Base-by-base conservation (phyloP, 1,139 yeast genomes). In the Kazachstania sp. region DNA sequence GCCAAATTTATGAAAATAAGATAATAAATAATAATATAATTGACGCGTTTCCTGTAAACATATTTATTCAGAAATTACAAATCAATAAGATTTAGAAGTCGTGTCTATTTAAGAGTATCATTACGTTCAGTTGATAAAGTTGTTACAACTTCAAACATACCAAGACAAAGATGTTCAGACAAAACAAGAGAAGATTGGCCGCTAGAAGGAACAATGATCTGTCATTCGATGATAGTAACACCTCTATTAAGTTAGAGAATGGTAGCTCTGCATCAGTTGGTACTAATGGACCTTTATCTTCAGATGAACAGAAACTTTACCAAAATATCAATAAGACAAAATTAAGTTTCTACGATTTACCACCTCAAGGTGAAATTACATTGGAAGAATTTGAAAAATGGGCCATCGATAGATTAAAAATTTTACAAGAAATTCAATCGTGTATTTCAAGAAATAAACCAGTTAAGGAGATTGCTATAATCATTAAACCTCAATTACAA, bases 361-460 rank as follows among this genome's bases (percentile, higher is more conserved):
- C 95, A 7, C 97, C 97, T 0, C 66, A 74, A 35, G 81, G 82
- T 34, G 97, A 92, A 66, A 80, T 92, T 59, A 87, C 97, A 0
- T 65, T 92, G 36, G 97, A 90, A 54, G 86, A 92, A 61, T 94
- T 92, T 65, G 98, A 92, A 66, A 74, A 74, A 16, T 92, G 97
- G 97, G 97, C 97, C 8, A 84, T 92, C 44, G 97, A 92, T 60
- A 72, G 99, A 52, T 73, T 92, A 54, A 81, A 83, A 60, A 79
- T 92, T 9, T 73, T 94, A 50, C 77, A 87, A 49, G 96, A 88
- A 63, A 82, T 92, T 44, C 97, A 90, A 60, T 77, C 88, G 7
- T 79, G 84, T 55, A 64, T 74, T 43, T 79, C 84, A 34, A 73
- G 95, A 53, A 81, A 83, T 52, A 81, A 81, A 59, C 67, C 77